Evolutionary conservation across 1,284 basidiomycete species (phyloP), one percentile per base, ranked within the genome.

Genomic region (Coriolopsis trogii): DNA sequence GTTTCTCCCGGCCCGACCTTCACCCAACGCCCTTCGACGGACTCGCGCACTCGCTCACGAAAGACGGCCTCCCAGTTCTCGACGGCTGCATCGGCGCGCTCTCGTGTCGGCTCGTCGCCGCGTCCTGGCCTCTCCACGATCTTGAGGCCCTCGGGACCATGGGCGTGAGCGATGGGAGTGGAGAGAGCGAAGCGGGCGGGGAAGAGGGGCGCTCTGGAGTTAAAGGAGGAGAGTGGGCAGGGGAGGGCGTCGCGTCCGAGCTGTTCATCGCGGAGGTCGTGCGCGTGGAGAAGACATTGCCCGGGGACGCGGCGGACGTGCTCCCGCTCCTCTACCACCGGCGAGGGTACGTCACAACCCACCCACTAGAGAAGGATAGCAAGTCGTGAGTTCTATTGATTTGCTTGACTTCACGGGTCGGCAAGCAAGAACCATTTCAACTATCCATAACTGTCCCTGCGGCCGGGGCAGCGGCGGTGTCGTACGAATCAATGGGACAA

Each of bases 1-100:
- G 69, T 41, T 91, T 90, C 65, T 83, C 88, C 2, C 70, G 84
- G 33, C 77, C 84, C 2, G 85, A 89, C 63, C 66, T 85, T 12
- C 67, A 85, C 58, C 79, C 84, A 0, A 69, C 73, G 10, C 87
- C 87, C 7, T 87, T 86, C 54, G 63, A 59, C 0, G 67, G 69
- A 30, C 64, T 73, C 1, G 64, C 63, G 5, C 77, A 79, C 63
- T 64, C 61, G 6, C 65, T 81, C 30, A 78, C 75, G 16, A 52
- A 63, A 9, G 82, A 87, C 9, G 80, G 79, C 1, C 64, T 89
- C 16, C 85, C 86, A 1, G 58, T 88, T 7, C 63, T 88, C 28
- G 69, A 70, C 1, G 80, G 76, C 23, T 72, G 75, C 4, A 64
- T 89, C 16, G 87, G 87, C 16, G 82, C 85, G 9, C 64, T 89